These are phyloP conservation scores for Globisporangium apiculatum DNA, from an alignment of 352 stramenopile species.

Conservation along the genomic window DNA sequence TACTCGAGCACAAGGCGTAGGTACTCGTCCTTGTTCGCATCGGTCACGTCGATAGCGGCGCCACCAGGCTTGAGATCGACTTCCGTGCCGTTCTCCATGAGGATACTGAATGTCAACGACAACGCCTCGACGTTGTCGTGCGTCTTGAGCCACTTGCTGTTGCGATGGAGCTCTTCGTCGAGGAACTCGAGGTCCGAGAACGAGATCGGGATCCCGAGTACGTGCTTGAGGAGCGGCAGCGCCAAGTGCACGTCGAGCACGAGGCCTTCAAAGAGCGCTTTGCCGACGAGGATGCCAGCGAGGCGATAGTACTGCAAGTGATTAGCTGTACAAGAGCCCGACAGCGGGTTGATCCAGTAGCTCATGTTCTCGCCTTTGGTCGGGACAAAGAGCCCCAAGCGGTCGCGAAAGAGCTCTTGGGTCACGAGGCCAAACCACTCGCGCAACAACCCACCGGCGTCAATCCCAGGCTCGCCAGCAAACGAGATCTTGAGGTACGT, in stretches of 20 bases:
- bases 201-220: constrained; percentile 65
- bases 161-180: constrained; percentile 61
- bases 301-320: constrained; percentile 57
- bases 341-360: constrained; percentile 67
- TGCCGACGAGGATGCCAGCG: constrained; percentile 52
- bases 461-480: constrained; percentile 50
- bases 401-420: constrained; percentile 46
- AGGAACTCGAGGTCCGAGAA: constrained; percentile 75
- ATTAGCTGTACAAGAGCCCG: constrained; percentile 28
- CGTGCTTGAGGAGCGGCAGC: constrained; percentile 63
- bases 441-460: constrained; percentile 53
- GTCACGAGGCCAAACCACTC: constrained; percentile 65
- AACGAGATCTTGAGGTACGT: constrained; percentile 70
- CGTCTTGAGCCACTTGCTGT: constrained; percentile 55
- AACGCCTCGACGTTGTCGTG: constrained; percentile 50
- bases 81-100: constrained; percentile 44
- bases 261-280: constrained; percentile 57
- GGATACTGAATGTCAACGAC: constrained; percentile 67
- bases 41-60: constrained; percentile 89
- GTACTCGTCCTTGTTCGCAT: constrained; percentile 96
- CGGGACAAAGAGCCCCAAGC: constrained; percentile 41
- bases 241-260: constrained; percentile 56
- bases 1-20: constrained; percentile 56
- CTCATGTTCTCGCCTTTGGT: constrained; percentile 59
- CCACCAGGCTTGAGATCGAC: constrained; percentile 91